Evolutionary conservation across 78 protist genomes (phyloP).

Genomic region (Guillardia theta): DNA sequence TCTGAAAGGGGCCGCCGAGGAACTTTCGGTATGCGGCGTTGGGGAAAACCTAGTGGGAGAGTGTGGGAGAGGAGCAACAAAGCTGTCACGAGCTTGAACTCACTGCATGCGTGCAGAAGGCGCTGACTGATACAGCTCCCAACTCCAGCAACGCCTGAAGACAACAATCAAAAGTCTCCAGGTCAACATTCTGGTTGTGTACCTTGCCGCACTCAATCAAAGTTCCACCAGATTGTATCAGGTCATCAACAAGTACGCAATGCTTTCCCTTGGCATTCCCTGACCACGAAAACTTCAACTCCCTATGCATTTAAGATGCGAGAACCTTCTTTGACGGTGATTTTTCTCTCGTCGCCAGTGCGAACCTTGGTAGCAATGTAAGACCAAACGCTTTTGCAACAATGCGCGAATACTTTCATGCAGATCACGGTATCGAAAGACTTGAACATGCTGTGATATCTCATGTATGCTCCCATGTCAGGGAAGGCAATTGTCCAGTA

Average conservation of each 20-base stretch:
- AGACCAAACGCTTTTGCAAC: not conserved
- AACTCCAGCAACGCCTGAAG: not conserved
- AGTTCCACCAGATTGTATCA: constrained; percentile 63
- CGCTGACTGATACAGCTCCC: not conserved
- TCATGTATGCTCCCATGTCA: constrained; percentile 52
- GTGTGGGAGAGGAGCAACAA: not conserved
- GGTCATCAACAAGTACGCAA: constrained; percentile 65
- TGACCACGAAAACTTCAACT: too few relatives aligned
- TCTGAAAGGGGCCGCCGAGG: not conserved
- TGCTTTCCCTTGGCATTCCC: constrained; percentile 44
- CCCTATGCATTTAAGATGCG: too few relatives aligned
- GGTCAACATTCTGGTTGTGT: not conserved
- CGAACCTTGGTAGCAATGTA: not conserved
- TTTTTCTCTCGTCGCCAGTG: constrained; percentile 22
- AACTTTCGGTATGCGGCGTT: not conserved
- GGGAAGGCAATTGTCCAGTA: constrained; percentile 26
- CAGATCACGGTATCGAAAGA: constrained; percentile 18
- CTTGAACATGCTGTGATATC: not conserved
- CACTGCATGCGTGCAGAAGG: constrained; percentile 34
- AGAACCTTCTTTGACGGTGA: constrained; percentile 47
- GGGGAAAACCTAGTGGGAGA: not conserved
- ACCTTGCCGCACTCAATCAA: constrained; percentile 52
- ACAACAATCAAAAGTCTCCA: not conserved
- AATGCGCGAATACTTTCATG: not conserved
- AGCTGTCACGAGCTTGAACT: not conserved